Evolutionary conservation across 208 protist genomes (phyloP), one percentile per base, ranked within the genome.

Genomic region (Leishmania tropica): DNA sequence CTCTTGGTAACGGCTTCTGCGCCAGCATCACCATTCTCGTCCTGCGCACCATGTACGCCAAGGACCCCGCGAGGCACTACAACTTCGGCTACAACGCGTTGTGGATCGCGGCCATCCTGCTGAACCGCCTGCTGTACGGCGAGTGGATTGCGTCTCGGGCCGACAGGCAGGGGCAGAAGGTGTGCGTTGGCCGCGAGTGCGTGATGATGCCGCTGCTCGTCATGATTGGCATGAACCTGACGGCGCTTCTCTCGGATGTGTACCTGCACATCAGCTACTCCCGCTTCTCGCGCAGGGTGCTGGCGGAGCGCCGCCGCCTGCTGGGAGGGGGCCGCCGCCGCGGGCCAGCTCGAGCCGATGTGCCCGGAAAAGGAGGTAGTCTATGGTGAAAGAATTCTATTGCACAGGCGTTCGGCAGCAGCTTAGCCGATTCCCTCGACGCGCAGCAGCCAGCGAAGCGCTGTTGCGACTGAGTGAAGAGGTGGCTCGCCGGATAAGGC

Each of bases 61-160:
- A 92, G 78, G 90, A 94, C 76, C 79, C 89, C 45, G 93, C 87
- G 58, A 93, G 91, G 86, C 90, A 94, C 83, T 96, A 94, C 81
- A 93, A 94, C 81, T 91, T 91, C 51, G 81, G 79, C 64, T 87
- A 83, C 58, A 84, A 89, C 64, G 77, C 89, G 17, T 70, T 84
- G 7, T 79, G 83, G 68, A 75, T 80, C 21, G 72, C 88, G 4
- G 84, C 88, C 11, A 78, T 96, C 48, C 48, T 92, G 48, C 85
- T 94, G 45, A 96, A 96, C 85, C 87, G 90, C 56, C 31, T 94
- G 47, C 65, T 96, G 31, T 96, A 90, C 80, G 93, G 88, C n/a
- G 93, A 94, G 83, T 92, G 88, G 87, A 88, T 85, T 76, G 87
- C 89, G n/a, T n/a, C 64, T 21, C 81, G 82, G 74, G 89, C 90